These are phyloP conservation scores for Symbiodinium natans DNA, from an alignment of 73 alveolate genomes.

Conservation along the genomic window DNA sequence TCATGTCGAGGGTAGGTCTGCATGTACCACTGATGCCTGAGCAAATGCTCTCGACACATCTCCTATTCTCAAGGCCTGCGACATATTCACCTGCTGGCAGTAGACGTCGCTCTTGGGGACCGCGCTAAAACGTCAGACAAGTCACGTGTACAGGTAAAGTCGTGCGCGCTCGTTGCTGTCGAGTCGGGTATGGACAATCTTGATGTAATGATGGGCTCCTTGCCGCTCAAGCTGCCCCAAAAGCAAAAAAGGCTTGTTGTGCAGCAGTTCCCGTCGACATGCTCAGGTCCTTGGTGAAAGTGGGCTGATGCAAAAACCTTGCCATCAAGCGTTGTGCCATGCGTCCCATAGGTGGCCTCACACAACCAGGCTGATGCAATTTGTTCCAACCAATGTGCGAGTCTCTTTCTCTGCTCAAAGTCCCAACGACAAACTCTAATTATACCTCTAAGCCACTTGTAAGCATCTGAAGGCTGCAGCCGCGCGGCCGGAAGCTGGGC, in stretches of 20 bases:
- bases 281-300: background rate
- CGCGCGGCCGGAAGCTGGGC: background rate
- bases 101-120: background rate
- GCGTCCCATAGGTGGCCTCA: background rate
- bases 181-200: conserved; percentile 2
- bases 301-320: background rate
- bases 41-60: background rate
- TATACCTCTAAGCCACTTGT: no score
- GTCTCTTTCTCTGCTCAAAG: no score
- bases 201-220: conserved; percentile 1
- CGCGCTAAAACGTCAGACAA: no score
- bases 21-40: background rate
- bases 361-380: no score
- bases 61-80: no score
- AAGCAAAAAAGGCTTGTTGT: no score
- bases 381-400: no score
- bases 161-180: background rate
- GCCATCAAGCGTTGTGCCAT: background rate
- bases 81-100: background rate
- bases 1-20: conserved; percentile 13
- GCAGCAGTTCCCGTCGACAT: no score
- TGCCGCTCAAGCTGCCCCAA: no score
- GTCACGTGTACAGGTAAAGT: background rate
- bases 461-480: no score
- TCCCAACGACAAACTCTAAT: no score